phyloP scores from a whole-genome alignment of 129 eudicot genomes.

The Arctium minus region DNA sequence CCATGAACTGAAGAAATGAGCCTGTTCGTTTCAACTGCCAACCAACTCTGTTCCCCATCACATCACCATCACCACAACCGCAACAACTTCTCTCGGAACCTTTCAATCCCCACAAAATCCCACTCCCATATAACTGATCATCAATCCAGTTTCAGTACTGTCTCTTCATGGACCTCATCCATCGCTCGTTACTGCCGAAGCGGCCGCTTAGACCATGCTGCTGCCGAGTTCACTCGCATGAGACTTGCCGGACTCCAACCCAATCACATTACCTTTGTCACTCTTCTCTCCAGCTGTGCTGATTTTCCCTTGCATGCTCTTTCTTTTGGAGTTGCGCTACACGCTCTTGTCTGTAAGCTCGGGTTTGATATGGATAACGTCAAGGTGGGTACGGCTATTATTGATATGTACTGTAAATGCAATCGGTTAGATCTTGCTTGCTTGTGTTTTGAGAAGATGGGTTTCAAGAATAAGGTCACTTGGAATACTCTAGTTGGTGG shows the following conservation, averaged over 20 bases:
- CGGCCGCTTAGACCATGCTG: constrained; percentile 42
- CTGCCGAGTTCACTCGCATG: constrained; percentile 40
- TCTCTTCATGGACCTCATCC: constrained; percentile 54
- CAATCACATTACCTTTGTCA: constrained; percentile 47
- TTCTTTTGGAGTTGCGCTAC: constrained; percentile 36
- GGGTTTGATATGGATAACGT: constrained; percentile 40
- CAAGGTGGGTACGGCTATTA: constrained; percentile 48
- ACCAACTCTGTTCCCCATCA: not conserved
- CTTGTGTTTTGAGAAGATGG: constrained; percentile 40
- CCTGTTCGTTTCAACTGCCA: not conserved
- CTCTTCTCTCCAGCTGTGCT: constrained; percentile 54
- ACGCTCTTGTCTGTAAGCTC: constrained; percentile 43
- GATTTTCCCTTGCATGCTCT: constrained; percentile 25
- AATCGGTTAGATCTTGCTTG: constrained; percentile 41
- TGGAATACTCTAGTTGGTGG: constrained; percentile 64
- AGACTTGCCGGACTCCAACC: constrained; percentile 43
- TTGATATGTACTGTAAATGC: constrained; percentile 49
- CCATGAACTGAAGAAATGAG: not conserved
- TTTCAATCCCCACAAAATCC: not conserved
- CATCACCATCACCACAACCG: not conserved
- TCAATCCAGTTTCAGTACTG: not conserved
- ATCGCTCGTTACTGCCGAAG: constrained; percentile 43
- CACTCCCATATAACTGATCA: not conserved
- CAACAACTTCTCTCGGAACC: not conserved
- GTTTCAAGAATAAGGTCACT: constrained; percentile 41